A percentile compares a stretch with the other conserved stretches of the same genome.
These are phyloP conservation scores for Candida sanyaensis DNA, from an alignment of 1,139 yeast species.

Conservation along the genomic window DNA sequence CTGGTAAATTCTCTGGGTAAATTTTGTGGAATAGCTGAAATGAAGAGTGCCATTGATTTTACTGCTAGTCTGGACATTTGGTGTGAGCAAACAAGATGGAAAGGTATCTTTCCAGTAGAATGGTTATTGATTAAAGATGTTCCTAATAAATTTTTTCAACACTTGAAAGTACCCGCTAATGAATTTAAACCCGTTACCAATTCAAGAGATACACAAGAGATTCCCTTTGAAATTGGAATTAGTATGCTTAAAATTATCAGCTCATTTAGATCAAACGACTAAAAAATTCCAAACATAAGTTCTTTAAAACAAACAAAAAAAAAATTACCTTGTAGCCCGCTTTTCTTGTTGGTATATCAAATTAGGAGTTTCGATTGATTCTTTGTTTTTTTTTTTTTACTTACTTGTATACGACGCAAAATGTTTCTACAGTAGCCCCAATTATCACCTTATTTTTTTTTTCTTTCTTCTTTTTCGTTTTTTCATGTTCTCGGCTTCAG, in stretches of 20 bases:
- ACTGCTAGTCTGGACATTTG: conserved; percentile 44
- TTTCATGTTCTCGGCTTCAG: not conserved
- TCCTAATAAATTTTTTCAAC: conserved; percentile 48
- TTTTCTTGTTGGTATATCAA: not conserved
- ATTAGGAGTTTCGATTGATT: no score
- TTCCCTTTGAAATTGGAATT: conserved; percentile 45
- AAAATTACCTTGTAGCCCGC: not conserved
- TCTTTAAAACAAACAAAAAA: not conserved
- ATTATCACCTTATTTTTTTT: conserved; percentile 1
- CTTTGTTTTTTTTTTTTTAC: not conserved
- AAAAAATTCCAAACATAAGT: not conserved
- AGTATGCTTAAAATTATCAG: conserved; percentile 49
- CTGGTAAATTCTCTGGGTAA: conserved; percentile 62
- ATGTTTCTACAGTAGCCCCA: not conserved
- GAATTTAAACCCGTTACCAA: conserved; percentile 55
- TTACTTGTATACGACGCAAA: conserved; percentile 1
- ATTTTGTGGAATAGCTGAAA: conserved; percentile 65
- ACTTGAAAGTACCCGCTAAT: conserved; percentile 44
- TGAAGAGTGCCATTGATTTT: conserved; percentile 44
- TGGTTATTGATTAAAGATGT: conserved; percentile 56
- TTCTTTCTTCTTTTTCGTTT: no score
- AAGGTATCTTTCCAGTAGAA: conserved; percentile 51
- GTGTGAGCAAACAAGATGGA: conserved; percentile 51
- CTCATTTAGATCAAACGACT: conserved; percentile 22
- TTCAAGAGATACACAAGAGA: conserved; percentile 63